Base-by-base conservation (phyloP, 192 early-diverging fungal genomes). In the Umbelopsis sp. region DNA sequence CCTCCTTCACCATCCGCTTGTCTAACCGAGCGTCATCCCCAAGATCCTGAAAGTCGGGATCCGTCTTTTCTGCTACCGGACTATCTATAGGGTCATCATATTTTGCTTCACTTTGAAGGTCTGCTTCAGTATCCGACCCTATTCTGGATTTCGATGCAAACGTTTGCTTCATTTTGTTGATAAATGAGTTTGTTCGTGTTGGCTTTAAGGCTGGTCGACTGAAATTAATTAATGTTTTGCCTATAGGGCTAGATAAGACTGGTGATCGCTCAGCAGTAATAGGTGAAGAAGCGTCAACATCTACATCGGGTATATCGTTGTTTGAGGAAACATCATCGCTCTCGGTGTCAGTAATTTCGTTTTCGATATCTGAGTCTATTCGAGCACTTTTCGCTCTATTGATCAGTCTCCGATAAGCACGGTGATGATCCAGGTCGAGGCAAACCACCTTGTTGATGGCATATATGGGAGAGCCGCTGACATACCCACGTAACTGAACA, bases 1-100 rank as follows among this genome's bases (percentile, higher is more conserved):
- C 73, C 70, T 88, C 83, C 22, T 76, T 74, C 2, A 85, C 53
- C 17, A 88, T 65, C 12, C 87, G 77, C 22, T 74, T 69, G 26
- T 88, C 87, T 66, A 88, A 69, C 2, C 62, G 26, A 17, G 69
- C 70, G 24, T 81, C 76, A 66, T 74, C 78, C 25, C 69, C 74
- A 31, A 25, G 4, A 25, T 80, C 74, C 5, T 77, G 74, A n/a
- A 62, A 34, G 14, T 70, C 71, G 4, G 67, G 21, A 2, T 41
- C 29, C 5, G 56, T 21, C 21, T 29, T 22, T 32, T 38, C 70
- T 2, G 21, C 70, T 24, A 24, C 36, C 2, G 53, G 45, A 1
- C 45, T 73, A 41, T 47, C 47, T n/a, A 51, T 31, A 17, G 56
- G 31, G 29, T 31, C 49, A 41, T 26, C 68, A 8, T 41, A 51